A percentile compares a stretch with the other conserved stretches of the same genome.
Conservation (phyloP, 2,329 filamentous ascomycete genomes). For the Fusarium miscanthi region DNA sequence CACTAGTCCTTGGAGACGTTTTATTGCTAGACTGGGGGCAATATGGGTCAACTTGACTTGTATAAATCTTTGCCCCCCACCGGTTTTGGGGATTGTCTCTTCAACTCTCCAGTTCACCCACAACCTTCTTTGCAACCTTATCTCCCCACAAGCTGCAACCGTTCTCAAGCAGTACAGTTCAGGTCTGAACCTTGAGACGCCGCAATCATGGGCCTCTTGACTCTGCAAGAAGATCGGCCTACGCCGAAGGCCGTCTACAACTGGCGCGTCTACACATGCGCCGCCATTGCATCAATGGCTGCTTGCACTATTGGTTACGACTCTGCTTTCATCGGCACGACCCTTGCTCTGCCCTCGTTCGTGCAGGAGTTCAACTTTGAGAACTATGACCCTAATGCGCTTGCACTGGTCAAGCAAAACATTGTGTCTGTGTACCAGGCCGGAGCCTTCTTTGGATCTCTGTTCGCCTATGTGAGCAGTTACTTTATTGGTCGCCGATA, state of each 20-base stretch:
- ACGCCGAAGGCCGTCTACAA: slow-evolving; percentile 69
- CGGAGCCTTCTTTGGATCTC: slow-evolving; percentile 84
- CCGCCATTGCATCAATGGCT: slow-evolving; percentile 65
- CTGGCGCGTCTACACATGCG: slow-evolving; percentile 68
- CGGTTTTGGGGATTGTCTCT: neutral
- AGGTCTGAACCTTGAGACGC: neutral
- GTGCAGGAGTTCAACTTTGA: slow-evolving; percentile 73
- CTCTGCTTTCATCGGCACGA: slow-evolving; percentile 83
- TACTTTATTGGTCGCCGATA: slow-evolving; percentile 75
- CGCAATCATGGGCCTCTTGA: slow-evolving; percentile 58
- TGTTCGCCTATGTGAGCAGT: slow-evolving; percentile 73
- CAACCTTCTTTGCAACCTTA: slow-evolving; percentile 19
- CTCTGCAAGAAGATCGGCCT: slow-evolving; percentile 66
- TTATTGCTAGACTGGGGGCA: slow-evolving; percentile 4
- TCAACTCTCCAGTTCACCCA: slow-evolving; percentile 25
- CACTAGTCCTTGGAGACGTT: slow-evolving; percentile 17
- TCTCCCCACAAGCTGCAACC: slow-evolving; percentile 5
- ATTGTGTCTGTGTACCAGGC: slow-evolving; percentile 87
- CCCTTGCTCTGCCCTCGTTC: slow-evolving; percentile 77
- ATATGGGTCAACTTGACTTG: slow-evolving; percentile 19
- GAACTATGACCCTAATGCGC: slow-evolving; percentile 57
- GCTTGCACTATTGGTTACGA: slow-evolving; percentile 71
- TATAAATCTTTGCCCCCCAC: slow-evolving; percentile 42
- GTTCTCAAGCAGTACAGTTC: neutral
- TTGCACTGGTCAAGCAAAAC: slow-evolving; percentile 74